Base-by-base conservation (phyloP, 2,329 filamentous ascomycete species). In the Calonectria fujianensis region DNA sequence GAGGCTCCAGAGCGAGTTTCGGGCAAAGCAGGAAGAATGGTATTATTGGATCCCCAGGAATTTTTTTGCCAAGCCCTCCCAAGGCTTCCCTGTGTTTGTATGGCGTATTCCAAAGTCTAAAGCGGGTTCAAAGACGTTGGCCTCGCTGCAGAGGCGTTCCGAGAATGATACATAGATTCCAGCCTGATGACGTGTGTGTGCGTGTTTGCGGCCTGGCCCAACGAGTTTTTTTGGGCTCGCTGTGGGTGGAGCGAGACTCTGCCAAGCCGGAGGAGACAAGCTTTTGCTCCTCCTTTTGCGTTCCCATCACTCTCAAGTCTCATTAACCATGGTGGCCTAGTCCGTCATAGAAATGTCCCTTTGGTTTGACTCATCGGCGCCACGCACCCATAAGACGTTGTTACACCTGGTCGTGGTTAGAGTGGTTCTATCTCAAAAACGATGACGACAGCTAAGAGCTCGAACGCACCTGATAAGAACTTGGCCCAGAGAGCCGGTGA, bases 341-440 rank as follows among this genome's bases (percentile, higher is more conserved):
- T 70, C 68, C 57, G 57, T 54, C 90, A 93, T 93, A 78, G 88
- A 89, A n/a, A 88, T 88, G 78, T 92, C 91, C 52, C 85, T 88
- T 32, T 87, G 85, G 69, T 88, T 87, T 73, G 86, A 88, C 73
- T 87, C 83, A 72, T 90, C 89, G 65, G 90, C 91, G 68, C 88
- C 89, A 78, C 91, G 90, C 80, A 98, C 96, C 94, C 95, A 98
- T 61, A 98, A 90, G n/a, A 98, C 96, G 83, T 98, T 98, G 87
- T 98, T 98, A 87, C 96, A 97, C 83, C 94, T 95, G 78, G 6
- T 37, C 29, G 32, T 8, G 48, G 32, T 57, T 57, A 59, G 24
- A 20, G 29, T 4, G 35, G 45, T 45, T 24, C 39, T 32, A 24
- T 7, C 32, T 27, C 57, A 29, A 24, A 59, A 27, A 39, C 37